Evolutionary conservation across 805 yeast genomes (phyloP), one percentile per base, ranked within the genome.

Genomic region (Zygosaccharomyces pseudorouxii): DNA sequence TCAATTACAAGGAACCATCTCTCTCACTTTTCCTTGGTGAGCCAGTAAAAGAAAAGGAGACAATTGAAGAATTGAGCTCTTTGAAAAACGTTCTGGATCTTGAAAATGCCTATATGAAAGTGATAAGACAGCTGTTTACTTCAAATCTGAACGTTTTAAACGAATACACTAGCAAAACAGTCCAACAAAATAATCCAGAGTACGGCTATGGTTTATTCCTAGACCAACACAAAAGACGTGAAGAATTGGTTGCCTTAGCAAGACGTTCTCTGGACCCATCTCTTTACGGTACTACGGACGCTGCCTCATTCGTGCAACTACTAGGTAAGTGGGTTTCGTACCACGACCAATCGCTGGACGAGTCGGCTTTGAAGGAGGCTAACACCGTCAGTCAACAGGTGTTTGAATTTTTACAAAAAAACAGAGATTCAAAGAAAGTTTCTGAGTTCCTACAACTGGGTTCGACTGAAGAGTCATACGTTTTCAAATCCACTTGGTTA

Each of bases 131-230:
- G 67, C 73, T 87, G 6, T 83, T 81, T 62, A 43, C 57, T 10
- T 64, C 73, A 6, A 73, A 78, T 47, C 71, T 86, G 52, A 72
- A 76, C 45, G 68, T 89, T 31, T 72, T 86, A 63, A 84, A 88
- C 67, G 81, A 82, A 47, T 78, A 68, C 55, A 57, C 74, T 14
- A 72, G 76, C 20, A 68, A 70, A 30, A 59, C 64, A 18, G 70
- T 74, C 38, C 70, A 72, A 45, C 78, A 79, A 3, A 61, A 80
- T 16, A 78, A 81, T 45, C 98, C 97, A 20, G 97, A 89, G 68
- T 90, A 72, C 62, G 96, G 97, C 7, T 87, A 78, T 56, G 98
- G 98, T 66, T 70, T 79, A 23, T 89, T 75, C 63, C 68, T 89
- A 56, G 78, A 76, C 45, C 70, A 70, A 33, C 77, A 79, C 57